Percentiles rank a stretch among this genome's conserved stretches.
Conservation (phyloP, 352 stramenopile genomes). For the Phytophthora fragariae region DNA sequence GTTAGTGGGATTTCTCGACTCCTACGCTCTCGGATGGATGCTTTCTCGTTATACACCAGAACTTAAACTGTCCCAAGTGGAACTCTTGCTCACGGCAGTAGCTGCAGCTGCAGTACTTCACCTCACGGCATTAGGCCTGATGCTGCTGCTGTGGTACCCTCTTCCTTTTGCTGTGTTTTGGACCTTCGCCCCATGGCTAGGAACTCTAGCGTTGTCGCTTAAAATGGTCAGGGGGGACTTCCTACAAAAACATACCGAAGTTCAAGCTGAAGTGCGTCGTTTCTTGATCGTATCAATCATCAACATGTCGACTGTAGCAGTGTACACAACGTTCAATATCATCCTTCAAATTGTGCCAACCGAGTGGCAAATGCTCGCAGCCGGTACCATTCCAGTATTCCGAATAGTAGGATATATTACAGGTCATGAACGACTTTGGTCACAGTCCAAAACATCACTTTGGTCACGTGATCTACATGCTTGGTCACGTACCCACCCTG, state of each 20-base stretch:
- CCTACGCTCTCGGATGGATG: conserved; percentile 18
- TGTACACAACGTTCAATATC: conserved; percentile 18
- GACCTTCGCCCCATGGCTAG: conserved; percentile 23
- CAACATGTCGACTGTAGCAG: neutral
- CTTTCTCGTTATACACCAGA: conserved; percentile 22
- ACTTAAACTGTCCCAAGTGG: conserved; percentile 9
- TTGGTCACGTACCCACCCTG: no score
- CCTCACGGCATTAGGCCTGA: conserved; percentile 6
- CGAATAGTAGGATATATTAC: neutral
- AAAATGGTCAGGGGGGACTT: conserved; percentile 19
- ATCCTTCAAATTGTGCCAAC: conserved; percentile 14
- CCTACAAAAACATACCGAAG: conserved; percentile 6
- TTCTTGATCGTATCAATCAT: conserved; percentile 20
- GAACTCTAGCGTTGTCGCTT: conserved; percentile 14
- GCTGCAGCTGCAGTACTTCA: neutral
- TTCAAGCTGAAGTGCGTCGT: conserved; percentile 21
- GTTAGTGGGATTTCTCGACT: conserved; percentile 4
- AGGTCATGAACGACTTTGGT: no score
- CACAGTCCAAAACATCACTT: no score
- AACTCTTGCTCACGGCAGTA: conserved; percentile 5
- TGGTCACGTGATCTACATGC: no score
- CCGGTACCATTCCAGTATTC: conserved; percentile 15
- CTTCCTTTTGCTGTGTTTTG: conserved; percentile 27
- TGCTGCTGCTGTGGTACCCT: conserved; percentile 18
- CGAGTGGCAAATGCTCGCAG: conserved; percentile 10